Percentiles rank a stretch among this genome's conserved stretches.
These are phyloP conservation scores for Meyerozyma elateridarum DNA, from an alignment of 1,139 yeast genomes.

Conservation along the genomic window DNA sequence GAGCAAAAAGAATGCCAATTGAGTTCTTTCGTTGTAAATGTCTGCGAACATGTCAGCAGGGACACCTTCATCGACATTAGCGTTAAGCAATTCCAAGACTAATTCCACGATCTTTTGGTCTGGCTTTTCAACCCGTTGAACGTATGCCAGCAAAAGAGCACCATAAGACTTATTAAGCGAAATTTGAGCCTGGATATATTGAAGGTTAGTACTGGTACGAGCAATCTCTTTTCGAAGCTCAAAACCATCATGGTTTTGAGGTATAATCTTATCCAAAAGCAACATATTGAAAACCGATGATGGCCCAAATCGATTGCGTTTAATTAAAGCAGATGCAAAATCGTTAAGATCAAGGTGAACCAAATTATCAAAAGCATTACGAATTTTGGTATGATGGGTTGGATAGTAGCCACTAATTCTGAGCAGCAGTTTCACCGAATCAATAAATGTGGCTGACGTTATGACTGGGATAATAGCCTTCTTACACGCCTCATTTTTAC, in stretches of 20 bases:
- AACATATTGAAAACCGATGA: conserved; percentile 56
- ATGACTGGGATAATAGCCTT: conserved; percentile 43
- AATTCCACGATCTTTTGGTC: conserved; percentile 36
- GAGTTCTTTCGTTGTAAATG: conserved; percentile 59
- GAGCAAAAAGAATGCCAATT: conserved; percentile 62
- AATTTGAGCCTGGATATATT: conserved; percentile 63
- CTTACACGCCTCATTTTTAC: conserved; percentile 37
- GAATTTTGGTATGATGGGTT: conserved; percentile 41
- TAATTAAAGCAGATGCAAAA: conserved; percentile 48
- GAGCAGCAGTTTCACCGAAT: conserved; percentile 27
- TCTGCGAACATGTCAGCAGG: conserved; percentile 45
- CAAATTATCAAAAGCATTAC: conserved; percentile 39
- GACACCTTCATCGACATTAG: conserved; percentile 50
- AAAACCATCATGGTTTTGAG: conserved; percentile 45
- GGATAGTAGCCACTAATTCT: conserved; percentile 25
- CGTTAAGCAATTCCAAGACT: conserved; percentile 46
- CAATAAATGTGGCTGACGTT: conserved; percentile 30
- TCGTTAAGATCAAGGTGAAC: conserved; percentile 47
- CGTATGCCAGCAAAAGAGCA: conserved; percentile 63
- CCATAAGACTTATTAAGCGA: conserved; percentile 73
- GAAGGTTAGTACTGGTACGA: conserved; percentile 59
- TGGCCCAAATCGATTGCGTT: conserved; percentile 47
- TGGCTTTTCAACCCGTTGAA: conserved; percentile 27
- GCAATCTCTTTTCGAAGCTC: conserved; percentile 47
- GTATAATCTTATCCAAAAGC: conserved; percentile 59